phyloP scores from a whole-genome alignment of 2,329 filamentous ascomycete species.

The Phoma sp. region DNA sequence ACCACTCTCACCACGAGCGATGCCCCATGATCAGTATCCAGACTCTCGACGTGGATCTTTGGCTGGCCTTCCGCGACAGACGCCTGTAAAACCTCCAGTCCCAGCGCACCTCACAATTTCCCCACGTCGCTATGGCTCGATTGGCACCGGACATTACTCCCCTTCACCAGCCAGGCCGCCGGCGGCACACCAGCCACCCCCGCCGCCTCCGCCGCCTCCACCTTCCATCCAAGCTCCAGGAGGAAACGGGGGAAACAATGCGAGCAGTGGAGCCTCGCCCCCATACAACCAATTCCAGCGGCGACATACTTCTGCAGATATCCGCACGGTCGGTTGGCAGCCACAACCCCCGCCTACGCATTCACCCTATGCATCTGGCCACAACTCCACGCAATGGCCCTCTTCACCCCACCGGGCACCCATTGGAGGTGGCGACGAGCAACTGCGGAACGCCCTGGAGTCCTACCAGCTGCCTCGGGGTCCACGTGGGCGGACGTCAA shows the following conservation, averaged over 20 bases:
- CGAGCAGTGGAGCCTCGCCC: slow-evolving; percentile 56
- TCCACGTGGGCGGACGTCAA: slow-evolving; percentile 56
- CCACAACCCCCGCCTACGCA: slow-evolving; percentile 60
- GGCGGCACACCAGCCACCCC: slow-evolving; percentile 64
- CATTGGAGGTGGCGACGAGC: slow-evolving; percentile 66
- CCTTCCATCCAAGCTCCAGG: slow-evolving; percentile 69
- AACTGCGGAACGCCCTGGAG: slow-evolving; percentile 72
- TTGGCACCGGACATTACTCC: slow-evolving; percentile 72
- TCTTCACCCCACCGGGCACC: slow-evolving; percentile 65
- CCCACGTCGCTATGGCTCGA: slow-evolving; percentile 85
- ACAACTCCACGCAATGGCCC: slow-evolving; percentile 68
- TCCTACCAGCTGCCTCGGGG: slow-evolving; percentile 69
- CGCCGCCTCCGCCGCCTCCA: slow-evolving; percentile 69
- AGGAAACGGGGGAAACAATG: slow-evolving; percentile 59
- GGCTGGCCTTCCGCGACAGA: slow-evolving; percentile 58
- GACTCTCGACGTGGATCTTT: slow-evolving; percentile 77
- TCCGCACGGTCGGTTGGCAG: slow-evolving; percentile 73
- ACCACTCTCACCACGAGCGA: slow-evolving; percentile 85
- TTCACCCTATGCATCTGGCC: slow-evolving; percentile 71
- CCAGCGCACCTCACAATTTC: slow-evolving; percentile 82
- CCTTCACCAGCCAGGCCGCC: slow-evolving; percentile 78
- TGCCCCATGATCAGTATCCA: slow-evolving; percentile 70
- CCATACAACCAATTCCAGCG: slow-evolving; percentile 72
- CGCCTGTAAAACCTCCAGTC: slow-evolving; percentile 77
- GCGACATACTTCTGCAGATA: slow-evolving; percentile 94